Evolutionary conservation across 306 rosid species (phyloP), one percentile per base, ranked within the genome.

Genomic region (Fragaria nilgerrensis): DNA sequence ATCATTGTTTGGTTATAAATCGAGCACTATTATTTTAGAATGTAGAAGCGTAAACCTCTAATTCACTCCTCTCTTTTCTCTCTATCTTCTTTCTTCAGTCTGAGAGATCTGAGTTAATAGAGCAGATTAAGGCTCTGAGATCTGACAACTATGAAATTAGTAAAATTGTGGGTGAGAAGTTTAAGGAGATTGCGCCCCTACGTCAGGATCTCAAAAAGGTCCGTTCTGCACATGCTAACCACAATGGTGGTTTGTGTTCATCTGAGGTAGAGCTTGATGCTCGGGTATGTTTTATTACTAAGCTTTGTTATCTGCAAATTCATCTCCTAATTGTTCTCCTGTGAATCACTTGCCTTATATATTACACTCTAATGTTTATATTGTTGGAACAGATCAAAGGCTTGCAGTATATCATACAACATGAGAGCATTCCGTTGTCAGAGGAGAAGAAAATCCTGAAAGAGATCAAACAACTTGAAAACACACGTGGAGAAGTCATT

Each of bases 381-480:
- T 73, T 80, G 83, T 72, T 75, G 83, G 70, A 62, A 80, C 91
- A 96, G 98, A 91, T 96, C 81, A 79, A 89, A 32, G 82, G 94
- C 81, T 81, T 92, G 63, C 86, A 92, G 55, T 96, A 92, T 88
- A 89, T 82, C 81, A 96, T 96, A 47, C 99, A 96, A 76, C 99
- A 96, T 10, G 99, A 96, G 88, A 96, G 98, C 86, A 96, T 96
- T 81, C 86, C 97, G 1, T 82, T 96, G 85, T 7, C 88, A 0
- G 99, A 96, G 89, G 99, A 96, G 81, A 96, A 93, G 85, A 93
- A 88, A 81, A 52, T 96, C 65, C 89, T 96, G 77, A 90, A 91
- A 77, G 99, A 96, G 71, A 96, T 96, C 69, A 96, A 90, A 82
- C 97, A 90, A 80, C 96, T 96, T 74, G 99, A 96, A 82, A 92